These are phyloP conservation scores for Schizothecium vesticola DNA, from an alignment of 495 filamentous ascomycete species.

Conservation along the genomic window DNA sequence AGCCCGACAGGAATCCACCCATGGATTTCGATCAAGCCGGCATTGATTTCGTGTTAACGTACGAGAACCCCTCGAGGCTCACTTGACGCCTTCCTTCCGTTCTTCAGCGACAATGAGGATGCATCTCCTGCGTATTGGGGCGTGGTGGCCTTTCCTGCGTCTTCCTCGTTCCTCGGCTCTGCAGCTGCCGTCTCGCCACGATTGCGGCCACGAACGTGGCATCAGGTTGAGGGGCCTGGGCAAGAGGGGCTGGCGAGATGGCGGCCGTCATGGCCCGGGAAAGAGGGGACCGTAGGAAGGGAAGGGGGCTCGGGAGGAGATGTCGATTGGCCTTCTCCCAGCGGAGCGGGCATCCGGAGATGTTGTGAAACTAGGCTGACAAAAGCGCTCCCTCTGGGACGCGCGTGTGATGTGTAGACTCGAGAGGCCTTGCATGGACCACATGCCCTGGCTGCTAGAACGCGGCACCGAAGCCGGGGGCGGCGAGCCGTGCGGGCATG, in stretches of 20 bases:
- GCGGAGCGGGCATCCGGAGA: background rate
- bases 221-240: background rate
- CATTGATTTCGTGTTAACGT: slow-evolving; percentile 96
- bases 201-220: background rate
- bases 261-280: background rate
- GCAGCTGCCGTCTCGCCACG: background rate
- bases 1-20: slow-evolving; percentile 31
- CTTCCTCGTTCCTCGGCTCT: background rate
- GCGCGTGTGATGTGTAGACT: slow-evolving; percentile 52
- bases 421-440: slow-evolving; percentile 91
- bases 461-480: slow-evolving; percentile 48
- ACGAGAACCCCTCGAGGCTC: slow-evolving; percentile 57
- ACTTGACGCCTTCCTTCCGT: slow-evolving; percentile 1
- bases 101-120: background rate
- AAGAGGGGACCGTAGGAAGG: background rate
- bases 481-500: slow-evolving; percentile 63
- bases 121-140: background rate
- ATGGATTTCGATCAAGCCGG: slow-evolving; percentile 84
- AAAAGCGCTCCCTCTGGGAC: slow-evolving; percentile 9
- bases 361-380: slow-evolving; percentile 14
- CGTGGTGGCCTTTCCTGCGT: background rate
- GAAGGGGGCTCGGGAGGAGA: background rate
- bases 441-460: slow-evolving; percentile 72
- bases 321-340: background rate
- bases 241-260: background rate